phyloP scores from a whole-genome alignment of 768 basidiomycete species.

The Kwoniella botswanensis region DNA sequence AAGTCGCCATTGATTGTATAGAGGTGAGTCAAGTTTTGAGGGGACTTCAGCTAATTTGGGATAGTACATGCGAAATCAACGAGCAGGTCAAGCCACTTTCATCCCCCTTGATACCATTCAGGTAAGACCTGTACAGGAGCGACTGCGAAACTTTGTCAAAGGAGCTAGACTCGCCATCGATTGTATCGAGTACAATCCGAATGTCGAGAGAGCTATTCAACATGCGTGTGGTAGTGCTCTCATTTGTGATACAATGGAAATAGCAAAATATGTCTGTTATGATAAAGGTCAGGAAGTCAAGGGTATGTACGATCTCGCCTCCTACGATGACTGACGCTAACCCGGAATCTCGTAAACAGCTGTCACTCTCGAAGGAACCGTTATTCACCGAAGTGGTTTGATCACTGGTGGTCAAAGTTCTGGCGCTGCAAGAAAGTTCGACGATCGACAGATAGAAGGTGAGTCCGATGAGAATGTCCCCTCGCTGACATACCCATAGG shows the following conservation, averaged over 20 bases:
- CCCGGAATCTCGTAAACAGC: constrained; percentile 62
- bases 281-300: constrained; percentile 96
- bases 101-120: constrained; percentile 98
- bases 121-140: constrained; percentile 90
- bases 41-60: background rate
- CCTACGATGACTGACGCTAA: constrained; percentile 4
- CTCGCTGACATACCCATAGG: constrained; percentile 14
- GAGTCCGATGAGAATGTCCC: constrained; percentile 22
- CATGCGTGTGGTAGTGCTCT: constrained; percentile 94
- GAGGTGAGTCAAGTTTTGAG: constrained; percentile 65
- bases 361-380: constrained; percentile 92
- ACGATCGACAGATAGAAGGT: constrained; percentile 92
- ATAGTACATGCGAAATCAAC: constrained; percentile 94
- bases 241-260: constrained; percentile 93
- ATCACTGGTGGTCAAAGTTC: constrained; percentile 93
- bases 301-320: constrained; percentile 64
- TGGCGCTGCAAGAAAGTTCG: constrained; percentile 84
- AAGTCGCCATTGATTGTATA: constrained; percentile 95
- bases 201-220: constrained; percentile 90
- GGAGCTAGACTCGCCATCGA: constrained; percentile 85
- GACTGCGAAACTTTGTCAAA: constrained; percentile 87
- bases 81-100: constrained; percentile 94
- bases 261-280: constrained; percentile 87
- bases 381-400: constrained; percentile 95
- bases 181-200: constrained; percentile 78